Conservation (phyloP, 495 filamentous ascomycete genomes). For the Aspergillus saccharolyticus region DNA sequence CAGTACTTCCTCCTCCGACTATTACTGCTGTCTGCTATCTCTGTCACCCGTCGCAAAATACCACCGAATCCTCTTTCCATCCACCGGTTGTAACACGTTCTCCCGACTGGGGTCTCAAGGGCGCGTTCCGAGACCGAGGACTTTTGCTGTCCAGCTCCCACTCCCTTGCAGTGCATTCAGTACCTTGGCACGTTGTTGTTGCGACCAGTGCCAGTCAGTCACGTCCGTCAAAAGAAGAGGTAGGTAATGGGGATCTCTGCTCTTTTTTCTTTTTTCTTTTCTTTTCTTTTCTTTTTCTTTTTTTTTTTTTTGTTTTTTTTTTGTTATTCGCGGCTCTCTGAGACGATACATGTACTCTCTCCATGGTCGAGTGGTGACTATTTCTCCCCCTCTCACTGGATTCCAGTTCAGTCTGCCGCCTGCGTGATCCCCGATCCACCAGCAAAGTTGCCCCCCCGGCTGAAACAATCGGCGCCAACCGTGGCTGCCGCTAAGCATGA, state of each 20-base stretch:
- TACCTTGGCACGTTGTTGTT: conserved; percentile 18
- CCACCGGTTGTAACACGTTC: background rate
- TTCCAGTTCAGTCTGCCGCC: background rate
- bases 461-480: conserved; percentile 21
- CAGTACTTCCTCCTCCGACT: conserved; percentile 6
- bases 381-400: background rate
- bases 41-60: background rate
- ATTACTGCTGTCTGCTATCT: background rate
- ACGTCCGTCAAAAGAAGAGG: conserved; percentile 14
- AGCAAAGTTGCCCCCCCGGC: background rate
- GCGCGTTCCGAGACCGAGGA: background rate
- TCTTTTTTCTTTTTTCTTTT: conserved; percentile 4
- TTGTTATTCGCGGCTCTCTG: too few relatives aligned
- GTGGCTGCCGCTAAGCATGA: conserved; percentile 19
- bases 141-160: conserved; percentile 8
- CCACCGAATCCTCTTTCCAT: background rate
- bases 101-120: background rate
- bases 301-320: too few relatives aligned
- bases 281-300: conserved; percentile 7
- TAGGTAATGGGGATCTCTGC: too few relatives aligned
- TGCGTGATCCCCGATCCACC: conserved; percentile 4
- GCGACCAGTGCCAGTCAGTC: too few relatives aligned
- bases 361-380: background rate
- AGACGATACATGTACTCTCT: background rate
- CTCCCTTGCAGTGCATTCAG: conserved; percentile 21